Conservation (phyloP, 306 rosid species). For the Prinsepia uniflora region DNA sequence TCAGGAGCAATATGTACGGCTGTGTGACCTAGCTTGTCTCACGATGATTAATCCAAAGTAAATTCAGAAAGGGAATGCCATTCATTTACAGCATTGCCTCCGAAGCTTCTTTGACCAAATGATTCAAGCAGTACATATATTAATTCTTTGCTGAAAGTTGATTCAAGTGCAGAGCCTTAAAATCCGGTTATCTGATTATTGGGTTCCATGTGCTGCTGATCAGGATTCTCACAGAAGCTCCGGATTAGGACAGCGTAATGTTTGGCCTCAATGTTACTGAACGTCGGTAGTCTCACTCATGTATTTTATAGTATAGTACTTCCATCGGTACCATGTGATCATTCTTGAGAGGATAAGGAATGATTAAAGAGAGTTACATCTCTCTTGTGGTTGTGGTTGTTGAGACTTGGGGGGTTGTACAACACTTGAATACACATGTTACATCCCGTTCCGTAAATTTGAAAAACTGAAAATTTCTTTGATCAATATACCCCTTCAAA, state of each 20-base stretch:
- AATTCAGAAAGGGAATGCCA: conserved; percentile 15
- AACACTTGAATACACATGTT: background rate
- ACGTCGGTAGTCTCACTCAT: background rate
- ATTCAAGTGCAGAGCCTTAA: conserved; percentile 19
- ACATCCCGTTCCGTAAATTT: no score
- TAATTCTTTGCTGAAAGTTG: background rate
- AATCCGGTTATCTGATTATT: background rate
- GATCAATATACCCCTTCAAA: no score
- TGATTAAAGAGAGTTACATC: background rate
- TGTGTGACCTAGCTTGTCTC: conserved; percentile 35
- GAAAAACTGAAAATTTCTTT: no score
- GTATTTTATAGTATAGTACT: background rate
- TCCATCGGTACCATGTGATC: background rate
- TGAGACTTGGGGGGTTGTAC: no score
- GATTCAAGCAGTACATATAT: conserved; percentile 11
- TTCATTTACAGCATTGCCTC: background rate
- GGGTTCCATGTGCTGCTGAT: conserved; percentile 10
- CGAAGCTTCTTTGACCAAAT: conserved; percentile 15
- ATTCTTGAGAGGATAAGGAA: background rate
- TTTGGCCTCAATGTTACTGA: background rate
- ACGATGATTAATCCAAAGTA: conserved; percentile 1
- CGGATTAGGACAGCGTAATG: background rate
- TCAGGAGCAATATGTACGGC: conserved; percentile 67
- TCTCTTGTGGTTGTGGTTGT: background rate
- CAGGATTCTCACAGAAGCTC: conserved; percentile 16